Percentiles rank a stretch among this genome's conserved stretches.
phyloP scores from a whole-genome alignment of 208 protist genomes.

The Crithidia mellificae region DNA sequence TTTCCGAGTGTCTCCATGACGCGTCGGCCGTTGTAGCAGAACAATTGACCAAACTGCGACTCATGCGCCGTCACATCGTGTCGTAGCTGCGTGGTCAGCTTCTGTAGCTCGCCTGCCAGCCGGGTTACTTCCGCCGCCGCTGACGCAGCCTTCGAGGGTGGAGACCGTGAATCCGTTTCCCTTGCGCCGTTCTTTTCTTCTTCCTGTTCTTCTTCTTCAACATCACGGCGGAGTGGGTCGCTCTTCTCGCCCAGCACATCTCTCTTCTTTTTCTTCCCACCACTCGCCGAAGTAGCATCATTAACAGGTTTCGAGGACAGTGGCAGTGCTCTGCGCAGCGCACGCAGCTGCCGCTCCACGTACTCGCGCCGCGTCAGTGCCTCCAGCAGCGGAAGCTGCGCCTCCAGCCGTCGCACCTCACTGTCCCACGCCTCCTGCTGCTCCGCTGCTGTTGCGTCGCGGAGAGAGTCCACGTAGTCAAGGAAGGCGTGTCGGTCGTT shows the following conservation, averaged over 20 bases:
- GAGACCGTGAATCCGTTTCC: no score
- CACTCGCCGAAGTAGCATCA: no score
- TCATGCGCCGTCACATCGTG: conserved; percentile 61
- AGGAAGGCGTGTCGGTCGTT: conserved; percentile 39
- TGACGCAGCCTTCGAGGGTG: neutral
- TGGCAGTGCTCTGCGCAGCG: neutral
- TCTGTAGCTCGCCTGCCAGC: conserved; percentile 41
- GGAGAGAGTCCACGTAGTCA: conserved; percentile 7
- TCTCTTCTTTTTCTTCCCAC: no score
- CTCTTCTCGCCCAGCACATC: no score
- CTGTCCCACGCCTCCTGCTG: neutral
- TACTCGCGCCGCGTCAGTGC: conserved; percentile 70
- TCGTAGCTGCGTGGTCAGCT: conserved; percentile 57
- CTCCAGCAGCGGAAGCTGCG: conserved; percentile 77
- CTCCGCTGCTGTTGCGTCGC: neutral
- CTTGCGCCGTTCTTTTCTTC: no score
- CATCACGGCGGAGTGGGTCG: no score
- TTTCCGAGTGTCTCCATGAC: conserved; percentile 44
- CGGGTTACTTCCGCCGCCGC: conserved; percentile 1
- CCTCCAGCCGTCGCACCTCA: conserved; percentile 59
- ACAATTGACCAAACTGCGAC: conserved; percentile 41
- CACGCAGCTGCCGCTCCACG: conserved; percentile 40
- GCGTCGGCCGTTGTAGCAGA: conserved; percentile 44
- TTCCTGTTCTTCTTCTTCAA: neutral
- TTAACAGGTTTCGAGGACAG: conserved; percentile 9